Base-by-base conservation (phyloP, 2,329 filamentous ascomycete species). In the Talaromyces sp. region DNA sequence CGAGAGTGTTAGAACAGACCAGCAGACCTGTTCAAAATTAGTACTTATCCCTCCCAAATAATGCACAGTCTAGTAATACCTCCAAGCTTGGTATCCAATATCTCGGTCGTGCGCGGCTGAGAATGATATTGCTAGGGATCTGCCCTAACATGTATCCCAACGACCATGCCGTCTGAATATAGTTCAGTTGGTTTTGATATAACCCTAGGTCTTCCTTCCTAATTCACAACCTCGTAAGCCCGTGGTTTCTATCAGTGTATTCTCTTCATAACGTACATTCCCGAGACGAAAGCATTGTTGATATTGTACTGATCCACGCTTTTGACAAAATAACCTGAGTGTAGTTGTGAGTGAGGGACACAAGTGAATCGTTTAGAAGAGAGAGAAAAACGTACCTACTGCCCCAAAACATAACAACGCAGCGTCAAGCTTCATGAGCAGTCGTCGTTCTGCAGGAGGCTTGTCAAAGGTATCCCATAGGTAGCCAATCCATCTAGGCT, bases 81-180 rank as follows among this genome's bases (percentile, higher is more conserved):
- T 83, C 81, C 66, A 78, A 77, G 1, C 74, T 70, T 1, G 81
- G 81, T 56, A 83, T 79, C 79, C 79, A 83, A 53, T 78, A 76
- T n/a, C 75, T 73, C 4, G 81, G 81, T 10, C 76, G 75, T 10
- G 83, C 68, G 9, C 78, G 75, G 1, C 81, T 84, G 5, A 85
- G 71, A 7, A 84, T 72, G n/a, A 85, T 74, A 63, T 84, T 84
- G 56, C 76, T 80, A 0, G 81, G 81, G 14, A 83, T 76, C 60
- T 83, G 75, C 2, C 80, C 81, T 57, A 88, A 75, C 0, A 85
- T 82, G 65, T 88, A 88, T 4, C 86, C 86, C 0, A 84, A 78
- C 0, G 83, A 86, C 77, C 85, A 88, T 42, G 79, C 81, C 0
- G 84, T 82, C 58, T 85, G 77, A 72, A 83, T 81, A 62, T 81